Evolutionary conservation across 768 basidiomycete species (phyloP).

Genomic region (Auriculariales sp.): DNA sequence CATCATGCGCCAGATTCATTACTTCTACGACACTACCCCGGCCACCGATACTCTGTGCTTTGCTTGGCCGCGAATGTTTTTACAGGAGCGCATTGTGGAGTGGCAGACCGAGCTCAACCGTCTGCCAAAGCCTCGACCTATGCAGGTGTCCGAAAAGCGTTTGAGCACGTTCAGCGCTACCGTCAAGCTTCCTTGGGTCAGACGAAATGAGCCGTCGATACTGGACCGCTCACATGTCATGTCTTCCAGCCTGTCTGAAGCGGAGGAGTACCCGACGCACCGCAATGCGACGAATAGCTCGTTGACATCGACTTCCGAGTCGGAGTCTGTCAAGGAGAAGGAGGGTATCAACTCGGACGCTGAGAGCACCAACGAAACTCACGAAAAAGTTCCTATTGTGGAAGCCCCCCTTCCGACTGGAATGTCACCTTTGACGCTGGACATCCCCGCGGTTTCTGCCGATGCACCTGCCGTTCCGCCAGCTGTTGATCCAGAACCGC

Average conservation of each 20-base stretch:
- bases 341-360: background rate
- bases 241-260: constrained; percentile 58
- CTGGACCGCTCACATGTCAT: constrained; percentile 41
- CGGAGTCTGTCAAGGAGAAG: constrained; percentile 46
- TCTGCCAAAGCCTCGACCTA: constrained; percentile 56
- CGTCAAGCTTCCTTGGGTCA: constrained; percentile 54
- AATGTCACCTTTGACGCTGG: too few relatives aligned
- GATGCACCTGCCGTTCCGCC: constrained; percentile 7
- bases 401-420: too few relatives aligned
- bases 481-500: constrained; percentile 5
- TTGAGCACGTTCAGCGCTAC: constrained; percentile 6
- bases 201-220: constrained; percentile 38
- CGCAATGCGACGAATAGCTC: constrained; percentile 40
- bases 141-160: constrained; percentile 34
- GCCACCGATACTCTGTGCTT: constrained; percentile 79
- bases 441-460: too few relatives aligned
- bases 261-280: constrained; percentile 39
- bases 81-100: constrained; percentile 90
- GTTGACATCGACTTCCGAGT: constrained; percentile 27
- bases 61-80: constrained; percentile 69
- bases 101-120: constrained; percentile 91
- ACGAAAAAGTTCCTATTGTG: background rate
- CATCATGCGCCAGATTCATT: constrained; percentile 56
- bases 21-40: constrained; percentile 64
- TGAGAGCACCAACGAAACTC: background rate